Evolutionary conservation across 148 eudicot species (phyloP), one percentile per base, ranked within the genome.

Genomic region (Rhododendron vialii): DNA sequence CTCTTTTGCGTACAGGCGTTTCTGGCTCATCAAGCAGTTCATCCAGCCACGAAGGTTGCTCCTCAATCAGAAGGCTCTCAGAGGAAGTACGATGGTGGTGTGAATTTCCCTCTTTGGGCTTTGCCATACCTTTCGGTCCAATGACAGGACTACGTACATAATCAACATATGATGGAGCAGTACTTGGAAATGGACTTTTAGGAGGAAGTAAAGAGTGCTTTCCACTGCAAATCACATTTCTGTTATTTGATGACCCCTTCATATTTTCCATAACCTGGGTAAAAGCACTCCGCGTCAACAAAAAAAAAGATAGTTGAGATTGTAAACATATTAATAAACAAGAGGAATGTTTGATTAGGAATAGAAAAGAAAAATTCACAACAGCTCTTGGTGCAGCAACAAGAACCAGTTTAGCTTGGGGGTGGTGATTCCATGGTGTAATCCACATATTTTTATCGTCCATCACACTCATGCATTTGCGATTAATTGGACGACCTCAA

Each of bases 21-120:
- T 97, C 99, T 59, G 99, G 98, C 92, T 97, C 99, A 87, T 93
- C 86, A 24, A 97, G 94, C 88, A 97, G 98, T 55, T 97, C 99
- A 92, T 97, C 99, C 83, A 97, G 83, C 99, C 99, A 97, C 80
- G 94, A 95, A 87, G 98, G 99, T 83, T 97, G 98, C 71, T 97
- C 99, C 87, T 97, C 99, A 63, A 94, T 86, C 82, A 92, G 55
- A 85, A 91, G 41, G 79, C 99, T 97, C 88, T 94, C 98, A 36
- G 99, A 97, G 50, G 99, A 94, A 87, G 99, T 94, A 75, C 99
- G 95, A 65, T 93, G 99, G 85, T 95, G 99, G 88, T 91, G 90
- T 24, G 94, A 82, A 89, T 85, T 92, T 69, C 90, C 92, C 74
- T 97, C 96, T 89, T 90, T 93, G 67, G 89, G 89, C 90, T 91